A percentile compares a stretch with the other conserved stretches of the same genome.
These are phyloP conservation scores for Raphanus hybrid DNA, from an alignment of 441 rosid species.

Conservation along the genomic window DNA sequence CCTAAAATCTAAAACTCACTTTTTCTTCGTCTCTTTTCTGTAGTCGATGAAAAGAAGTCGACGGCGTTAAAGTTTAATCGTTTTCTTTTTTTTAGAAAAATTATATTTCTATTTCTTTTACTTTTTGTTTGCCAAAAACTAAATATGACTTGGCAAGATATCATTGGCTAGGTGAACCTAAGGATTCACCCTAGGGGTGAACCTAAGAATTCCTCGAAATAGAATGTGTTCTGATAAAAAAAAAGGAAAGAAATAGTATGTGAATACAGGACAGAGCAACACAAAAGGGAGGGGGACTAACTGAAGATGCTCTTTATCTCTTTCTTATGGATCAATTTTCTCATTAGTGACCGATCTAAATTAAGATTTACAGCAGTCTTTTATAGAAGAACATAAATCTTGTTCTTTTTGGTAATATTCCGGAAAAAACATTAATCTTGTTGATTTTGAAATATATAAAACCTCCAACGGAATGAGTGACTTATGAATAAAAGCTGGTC, in stretches of 20 bases:
- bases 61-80: background rate
- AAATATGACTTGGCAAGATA: background rate
- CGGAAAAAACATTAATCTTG: conserved; percentile 58
- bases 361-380: background rate
- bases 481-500: conserved; percentile 77
- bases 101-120: no score
- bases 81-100: no score
- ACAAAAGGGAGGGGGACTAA: background rate
- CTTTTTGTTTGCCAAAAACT: background rate
- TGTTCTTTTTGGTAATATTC: background rate
- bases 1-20: background rate
- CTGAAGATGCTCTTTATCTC: background rate
- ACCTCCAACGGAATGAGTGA: conserved; percentile 90
- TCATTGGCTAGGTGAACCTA: background rate
- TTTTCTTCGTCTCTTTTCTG: background rate
- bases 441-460: conserved; percentile 91
- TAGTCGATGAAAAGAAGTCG: background rate
- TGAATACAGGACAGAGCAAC: background rate
- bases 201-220: background rate
- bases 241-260: background rate
- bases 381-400: background rate
- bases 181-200: background rate
- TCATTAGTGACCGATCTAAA: background rate
- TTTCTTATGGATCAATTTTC: background rate
- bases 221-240: background rate